These are phyloP conservation scores for Globisporangium recalcitrans DNA, from an alignment of 352 stramenopile genomes.

Conservation along the genomic window DNA sequence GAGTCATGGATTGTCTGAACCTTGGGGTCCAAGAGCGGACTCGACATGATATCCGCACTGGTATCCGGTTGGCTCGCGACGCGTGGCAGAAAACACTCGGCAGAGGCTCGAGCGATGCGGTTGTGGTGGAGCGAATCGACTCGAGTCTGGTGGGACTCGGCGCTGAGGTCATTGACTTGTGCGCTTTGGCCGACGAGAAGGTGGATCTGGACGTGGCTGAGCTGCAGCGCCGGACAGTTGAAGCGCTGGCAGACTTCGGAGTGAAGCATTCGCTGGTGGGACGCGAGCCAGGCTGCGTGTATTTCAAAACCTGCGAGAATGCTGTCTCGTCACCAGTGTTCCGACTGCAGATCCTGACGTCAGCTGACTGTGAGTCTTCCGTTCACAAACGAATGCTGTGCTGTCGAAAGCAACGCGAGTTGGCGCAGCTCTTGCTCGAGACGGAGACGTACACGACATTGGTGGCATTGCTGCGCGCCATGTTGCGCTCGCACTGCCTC, in stretches of 20 bases:
- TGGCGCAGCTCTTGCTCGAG: conserved; percentile 18
- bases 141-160: conserved; percentile 27
- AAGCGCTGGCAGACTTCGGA: conserved; percentile 1
- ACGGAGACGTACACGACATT: conserved; percentile 27
- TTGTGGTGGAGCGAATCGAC: conserved; percentile 26
- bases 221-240: neutral
- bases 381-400: conserved; percentile 20
- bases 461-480: conserved; percentile 23
- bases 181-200: conserved; percentile 16
- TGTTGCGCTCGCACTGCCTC: conserved; percentile 19
- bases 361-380: neutral
- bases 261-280: conserved; percentile 7
- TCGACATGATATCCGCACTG: conserved; percentile 10
- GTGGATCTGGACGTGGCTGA: neutral
- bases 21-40: conserved; percentile 15
- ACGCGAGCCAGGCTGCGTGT: conserved; percentile 16
- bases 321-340: conserved; percentile 23
- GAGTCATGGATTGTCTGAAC: conserved; percentile 15
- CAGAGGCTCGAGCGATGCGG: neutral
- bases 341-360: conserved; percentile 22
- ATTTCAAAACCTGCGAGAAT: conserved; percentile 22
- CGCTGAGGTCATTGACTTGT: conserved; percentile 27
- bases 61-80: neutral
- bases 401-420: conserved; percentile 13
- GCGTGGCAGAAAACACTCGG: conserved; percentile 7